These are phyloP conservation scores for Kluyveromyces wickerhamii DNA, from an alignment of 805 yeast species.

Conservation along the genomic window DNA sequence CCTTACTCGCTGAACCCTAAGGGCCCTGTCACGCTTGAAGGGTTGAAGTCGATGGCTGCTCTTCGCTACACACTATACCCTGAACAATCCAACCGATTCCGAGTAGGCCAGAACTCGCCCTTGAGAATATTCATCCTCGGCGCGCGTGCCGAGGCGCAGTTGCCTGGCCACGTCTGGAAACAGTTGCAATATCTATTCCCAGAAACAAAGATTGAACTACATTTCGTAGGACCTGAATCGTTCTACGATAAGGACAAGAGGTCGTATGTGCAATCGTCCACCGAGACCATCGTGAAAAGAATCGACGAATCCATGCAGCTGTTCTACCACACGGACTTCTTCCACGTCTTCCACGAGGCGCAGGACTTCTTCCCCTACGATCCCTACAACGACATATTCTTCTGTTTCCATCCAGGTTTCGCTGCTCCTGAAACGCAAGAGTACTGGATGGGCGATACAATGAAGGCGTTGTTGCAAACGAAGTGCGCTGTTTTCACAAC, in stretches of 20 bases:
- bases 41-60: slow-evolving; percentile 89
- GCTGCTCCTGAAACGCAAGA: slow-evolving; percentile 72
- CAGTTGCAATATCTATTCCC: slow-evolving; percentile 85
- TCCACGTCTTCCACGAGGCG: slow-evolving; percentile 83
- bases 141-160: slow-evolving; percentile 85
- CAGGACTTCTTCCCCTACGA: slow-evolving; percentile 97
- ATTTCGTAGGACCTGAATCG: slow-evolving; percentile 91
- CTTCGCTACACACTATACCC: slow-evolving; percentile 86
- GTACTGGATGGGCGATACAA: slow-evolving; percentile 83
- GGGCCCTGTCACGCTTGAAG: slow-evolving; percentile 87
- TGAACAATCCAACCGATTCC: slow-evolving; percentile 21
- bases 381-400: slow-evolving; percentile 89
- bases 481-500: slow-evolving; percentile 90
- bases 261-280: slow-evolving; percentile 47
- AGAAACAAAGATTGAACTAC: slow-evolving; percentile 70
- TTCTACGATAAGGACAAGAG: slow-evolving; percentile 65
- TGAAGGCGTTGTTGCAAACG: slow-evolving; percentile 83
- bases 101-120: slow-evolving; percentile 74
- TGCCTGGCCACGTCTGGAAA: slow-evolving; percentile 94
- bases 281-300: slow-evolving; percentile 61
- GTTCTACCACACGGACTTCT: slow-evolving; percentile 81
- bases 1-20: slow-evolving; percentile 77
- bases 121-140: slow-evolving; percentile 85
- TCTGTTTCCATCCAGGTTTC: slow-evolving; percentile 93
- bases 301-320: slow-evolving; percentile 67